Conservation (phyloP, 2,329 filamentous ascomycete species). For the Aureobasidium sp. region DNA sequence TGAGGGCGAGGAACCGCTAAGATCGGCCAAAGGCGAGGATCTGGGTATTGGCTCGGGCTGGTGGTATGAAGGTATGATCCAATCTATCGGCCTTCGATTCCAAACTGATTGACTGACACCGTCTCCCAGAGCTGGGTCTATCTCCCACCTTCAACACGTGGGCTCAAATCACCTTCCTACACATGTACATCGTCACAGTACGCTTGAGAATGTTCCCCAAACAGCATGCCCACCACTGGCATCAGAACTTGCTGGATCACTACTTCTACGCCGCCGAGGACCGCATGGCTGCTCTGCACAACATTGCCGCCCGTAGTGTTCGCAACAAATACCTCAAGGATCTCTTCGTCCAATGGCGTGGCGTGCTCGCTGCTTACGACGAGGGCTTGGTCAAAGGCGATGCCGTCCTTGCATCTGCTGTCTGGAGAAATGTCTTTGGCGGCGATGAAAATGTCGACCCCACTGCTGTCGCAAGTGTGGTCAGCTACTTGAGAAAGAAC, state of each 20-base stretch:
- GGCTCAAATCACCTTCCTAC: conserved; percentile 92
- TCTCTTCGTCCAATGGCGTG: conserved; percentile 88
- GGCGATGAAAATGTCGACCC: conserved; percentile 58
- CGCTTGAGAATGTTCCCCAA: conserved; percentile 72
- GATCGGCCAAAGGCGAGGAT: conserved; percentile 73
- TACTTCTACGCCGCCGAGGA: conserved; percentile 88
- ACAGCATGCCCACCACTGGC: conserved; percentile 65
- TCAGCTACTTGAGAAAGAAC: conserved; percentile 56
- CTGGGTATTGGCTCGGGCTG: conserved; percentile 65
- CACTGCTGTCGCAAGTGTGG: conserved; percentile 53
- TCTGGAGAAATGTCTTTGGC: conserved; percentile 94
- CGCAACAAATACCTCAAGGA: conserved; percentile 68
- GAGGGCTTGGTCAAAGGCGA: conserved; percentile 73
- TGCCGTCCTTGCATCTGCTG: conserved; percentile 67
- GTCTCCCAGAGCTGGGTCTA: conserved; percentile 62
- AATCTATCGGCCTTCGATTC: no score
- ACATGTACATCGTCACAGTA: conserved; percentile 86
- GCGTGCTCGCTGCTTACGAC: conserved; percentile 75
- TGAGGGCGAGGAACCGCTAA: conserved; percentile 55
- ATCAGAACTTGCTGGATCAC: conserved; percentile 87
- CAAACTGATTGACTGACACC: neutral
- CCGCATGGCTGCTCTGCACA: conserved; percentile 74
- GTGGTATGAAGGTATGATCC: conserved; percentile 75
- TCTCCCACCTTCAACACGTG: conserved; percentile 87
- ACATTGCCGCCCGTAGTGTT: conserved; percentile 48